Base-by-base conservation (phyloP, 192 early-diverging fungal species). In the Kickxella alabastrina region DNA sequence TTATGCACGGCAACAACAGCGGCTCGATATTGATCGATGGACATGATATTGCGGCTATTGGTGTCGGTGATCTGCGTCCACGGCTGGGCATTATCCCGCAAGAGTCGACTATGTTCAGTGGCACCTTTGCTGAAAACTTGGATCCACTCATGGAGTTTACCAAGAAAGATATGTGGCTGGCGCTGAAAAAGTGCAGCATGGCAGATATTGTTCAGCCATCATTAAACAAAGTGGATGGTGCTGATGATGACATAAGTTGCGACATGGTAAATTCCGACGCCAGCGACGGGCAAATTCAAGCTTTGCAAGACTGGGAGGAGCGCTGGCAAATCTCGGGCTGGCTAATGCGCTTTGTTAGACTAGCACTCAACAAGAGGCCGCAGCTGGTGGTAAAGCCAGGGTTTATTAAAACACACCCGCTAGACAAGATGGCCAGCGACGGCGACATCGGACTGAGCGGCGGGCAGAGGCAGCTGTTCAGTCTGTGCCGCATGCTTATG, bases 21-120 rank as follows among this genome's bases (percentile, higher is more conserved):
- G 72, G 72, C 3, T 57, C 68, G 1, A 89, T 92, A 32, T 50
- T 74, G 21, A 87, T 96, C 43, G 92, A 96, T 58, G 84, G 83
- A 8, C 39, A 90, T n/a, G 87, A 92, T 52, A 80, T 87, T 18
- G 75, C 69, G 24, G 78, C 79, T 21, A 72, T 95, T 32, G 87
- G 84, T 4, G 73, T 92, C n/a, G 72, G 77, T 1, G 58, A 61
- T 18, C 60, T 94, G 23, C 76, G 94, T 10, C 27, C 66, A 23
- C 35, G 50, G 15, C 26, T 69, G 2, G 66, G 79, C 15, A 80
- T 84, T 37, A 82, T 85, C 43, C 82, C 83, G 9, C 82, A 84
- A 57, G 83, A 85, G 25, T 81, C 85, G 2, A 72, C 78, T 2
- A 42, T 87, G 17, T 85, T 87, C 48, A 67, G 60, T 41, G 85